These are phyloP conservation scores for Suhomyces sp. DNA, from an alignment of 805 yeast genomes.

Conservation along the genomic window DNA sequence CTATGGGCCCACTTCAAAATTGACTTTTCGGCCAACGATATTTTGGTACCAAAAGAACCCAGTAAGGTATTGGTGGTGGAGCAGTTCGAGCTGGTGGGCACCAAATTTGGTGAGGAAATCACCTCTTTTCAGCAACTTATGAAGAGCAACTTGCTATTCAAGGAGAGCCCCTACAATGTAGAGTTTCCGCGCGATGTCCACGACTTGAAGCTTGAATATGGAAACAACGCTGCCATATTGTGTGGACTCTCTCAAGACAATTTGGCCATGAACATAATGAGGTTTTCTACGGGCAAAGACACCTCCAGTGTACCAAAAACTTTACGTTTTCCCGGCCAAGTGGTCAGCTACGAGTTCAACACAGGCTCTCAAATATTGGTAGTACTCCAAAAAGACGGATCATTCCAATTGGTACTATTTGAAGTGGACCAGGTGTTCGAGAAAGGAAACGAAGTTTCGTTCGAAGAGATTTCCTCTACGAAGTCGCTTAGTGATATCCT, in stretches of 20 bases:
- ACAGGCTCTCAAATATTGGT: slow-evolving; percentile 5
- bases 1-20: slow-evolving; percentile 18
- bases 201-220: slow-evolving; percentile 4
- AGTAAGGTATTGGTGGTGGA: not conserved
- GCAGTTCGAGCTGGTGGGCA: slow-evolving; percentile 1
- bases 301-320: not conserved
- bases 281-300: not conserved
- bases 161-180: not conserved
- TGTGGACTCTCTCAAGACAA: not conserved
- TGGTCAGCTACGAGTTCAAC: slow-evolving; percentile 10
- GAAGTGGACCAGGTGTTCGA: not conserved
- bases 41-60: slow-evolving; percentile 4
- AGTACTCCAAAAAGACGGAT: not conserved
- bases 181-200: not conserved
- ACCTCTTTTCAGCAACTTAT: slow-evolving; percentile 3
- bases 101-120: not conserved
- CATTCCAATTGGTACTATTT: not conserved
- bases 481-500: slow-evolving; percentile 1
- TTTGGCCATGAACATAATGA: not conserved
- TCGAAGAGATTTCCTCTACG: not conserved
- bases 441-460: not conserved
- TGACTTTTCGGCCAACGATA: slow-evolving; percentile 13
- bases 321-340: not conserved
- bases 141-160: slow-evolving; percentile 4
- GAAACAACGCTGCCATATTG: slow-evolving; percentile 1